Base-by-base conservation (phyloP, 129 eudicot genomes). In the Arctium lappa region DNA sequence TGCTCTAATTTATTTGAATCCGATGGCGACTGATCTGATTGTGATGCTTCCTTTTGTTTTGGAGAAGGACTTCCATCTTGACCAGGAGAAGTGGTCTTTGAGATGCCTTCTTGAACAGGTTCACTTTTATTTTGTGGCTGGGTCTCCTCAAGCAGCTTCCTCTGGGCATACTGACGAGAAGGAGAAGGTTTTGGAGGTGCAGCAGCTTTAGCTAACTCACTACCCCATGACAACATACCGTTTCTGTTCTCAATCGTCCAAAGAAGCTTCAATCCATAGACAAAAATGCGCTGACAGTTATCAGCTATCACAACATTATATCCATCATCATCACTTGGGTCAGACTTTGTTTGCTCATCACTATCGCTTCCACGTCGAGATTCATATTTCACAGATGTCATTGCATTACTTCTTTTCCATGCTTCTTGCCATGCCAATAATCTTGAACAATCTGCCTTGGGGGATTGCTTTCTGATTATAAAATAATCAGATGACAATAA, bases 271-370 rank as follows among this genome's bases (percentile, higher is more conserved):
- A 94, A 90, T 53, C 98, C 97, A 77, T 91, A 94, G 50, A 94
- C 95, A 86, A 91, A 92, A 65, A 92, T 75, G 0, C 97, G 90
- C 83, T 88, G 97, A 86, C 97, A 94, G 69, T 88, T 92, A 84
- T 94, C 98, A 84, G 98, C 94, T 81, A 92, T 83, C 63, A 92
- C 96, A n/a, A 92, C 96, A 74, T 94, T 92, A 84, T 89, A 94
- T 72, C 96, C 98, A 84, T 94, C 98, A 90, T 94, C 98, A 76
- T 94, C 98, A 88, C 97, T 92, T 6, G 84, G 95, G 70, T 92
- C 97, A 72, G 97, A 94, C 44, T 90, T 86, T 77, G 86, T 81
- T 68, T 83, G 95, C 80, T 89, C 98, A 85, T 94, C 98, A 83
- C 91, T 88, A 76, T 94, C 98, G 72, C 91, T 88, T 62, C 91